These are phyloP conservation scores for Dryadomyces sulphureus DNA, from an alignment of 2,329 filamentous ascomycete species.

Conservation along the genomic window DNA sequence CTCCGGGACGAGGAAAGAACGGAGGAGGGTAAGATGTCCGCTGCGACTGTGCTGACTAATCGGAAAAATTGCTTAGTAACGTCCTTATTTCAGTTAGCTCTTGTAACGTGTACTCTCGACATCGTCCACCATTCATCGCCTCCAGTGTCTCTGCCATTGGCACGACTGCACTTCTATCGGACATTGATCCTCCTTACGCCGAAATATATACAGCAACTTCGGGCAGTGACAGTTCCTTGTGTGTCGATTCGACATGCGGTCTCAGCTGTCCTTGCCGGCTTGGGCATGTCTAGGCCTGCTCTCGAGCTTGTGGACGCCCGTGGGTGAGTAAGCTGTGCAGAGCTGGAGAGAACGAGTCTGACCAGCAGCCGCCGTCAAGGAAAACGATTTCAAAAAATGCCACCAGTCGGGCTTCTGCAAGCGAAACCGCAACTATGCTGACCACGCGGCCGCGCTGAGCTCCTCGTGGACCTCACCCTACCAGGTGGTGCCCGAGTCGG, in stretches of 20 bases:
- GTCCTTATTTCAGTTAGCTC: no score
- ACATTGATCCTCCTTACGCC: no score
- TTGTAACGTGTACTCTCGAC: no score
- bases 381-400: conserved; percentile 95
- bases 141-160: no score
- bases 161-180: no score
- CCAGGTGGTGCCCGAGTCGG: conserved; percentile 52
- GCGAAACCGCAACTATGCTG: conserved; percentile 81
- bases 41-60: no score
- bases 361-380: conserved; percentile 69
- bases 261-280: conserved; percentile 33
- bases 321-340: not conserved
- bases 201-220: conserved; percentile 1
- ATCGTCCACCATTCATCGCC: no score
- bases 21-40: no score
- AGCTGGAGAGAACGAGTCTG: not conserved
- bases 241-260: conserved; percentile 28
- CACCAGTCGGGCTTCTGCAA: conserved; percentile 94
- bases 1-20: no score
- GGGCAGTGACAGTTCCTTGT: no score
- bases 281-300: conserved; percentile 54
- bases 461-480: conserved; percentile 71
- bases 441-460: conserved; percentile 51
- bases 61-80: no score
- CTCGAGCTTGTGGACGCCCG: no score